Percentiles rank a stretch among this genome's conserved stretches.
Evolutionary conservation across 345 rosid genomes (phyloP).

Genomic region (Linum usitatissimum): DNA sequence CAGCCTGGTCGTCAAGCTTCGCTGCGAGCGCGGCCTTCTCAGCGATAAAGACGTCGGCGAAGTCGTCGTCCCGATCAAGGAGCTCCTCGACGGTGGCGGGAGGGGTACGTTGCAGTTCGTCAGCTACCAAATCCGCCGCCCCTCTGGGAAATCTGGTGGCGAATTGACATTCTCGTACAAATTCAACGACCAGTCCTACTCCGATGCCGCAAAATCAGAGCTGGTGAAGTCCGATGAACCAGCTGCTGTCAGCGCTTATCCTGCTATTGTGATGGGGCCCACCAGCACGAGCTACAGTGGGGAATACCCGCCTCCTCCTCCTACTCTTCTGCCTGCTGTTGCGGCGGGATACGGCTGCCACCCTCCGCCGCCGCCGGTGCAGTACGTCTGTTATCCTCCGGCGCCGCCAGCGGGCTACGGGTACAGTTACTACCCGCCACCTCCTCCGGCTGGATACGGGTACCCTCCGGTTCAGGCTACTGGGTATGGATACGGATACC

Average conservation of each 20-base stretch:
- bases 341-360: conserved; percentile 16
- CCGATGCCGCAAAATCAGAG: background rate
- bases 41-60: conserved; percentile 65
- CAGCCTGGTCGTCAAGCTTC: conserved; percentile 41
- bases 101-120: conserved; percentile 30
- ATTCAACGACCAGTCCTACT: conserved; percentile 25
- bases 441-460: conserved; percentile 24
- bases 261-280: conserved; percentile 3
- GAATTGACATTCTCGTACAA: conserved; percentile 51
- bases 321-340: conserved; percentile 12
- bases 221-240: conserved; percentile 3
- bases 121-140: conserved; percentile 53
- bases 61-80: conserved; percentile 62
- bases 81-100: conserved; percentile 32
- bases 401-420: conserved; percentile 16
- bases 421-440: conserved; percentile 17
- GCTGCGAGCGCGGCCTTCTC: conserved; percentile 45
- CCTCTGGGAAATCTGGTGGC: conserved; percentile 67
- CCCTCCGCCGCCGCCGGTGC: conserved; percentile 21
- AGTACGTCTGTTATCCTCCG: conserved; percentile 22
- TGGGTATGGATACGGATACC: conserved; percentile 25
- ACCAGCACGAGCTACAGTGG: conserved; percentile 8
- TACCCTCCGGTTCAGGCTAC: conserved; percentile 18
- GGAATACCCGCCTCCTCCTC: no score
- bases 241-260: conserved; percentile 15